Evolutionary conservation across 352 stramenopile species (phyloP), one percentile per base, ranked within the genome.

Genomic region (Phytophthora macrochlamydospora): DNA sequence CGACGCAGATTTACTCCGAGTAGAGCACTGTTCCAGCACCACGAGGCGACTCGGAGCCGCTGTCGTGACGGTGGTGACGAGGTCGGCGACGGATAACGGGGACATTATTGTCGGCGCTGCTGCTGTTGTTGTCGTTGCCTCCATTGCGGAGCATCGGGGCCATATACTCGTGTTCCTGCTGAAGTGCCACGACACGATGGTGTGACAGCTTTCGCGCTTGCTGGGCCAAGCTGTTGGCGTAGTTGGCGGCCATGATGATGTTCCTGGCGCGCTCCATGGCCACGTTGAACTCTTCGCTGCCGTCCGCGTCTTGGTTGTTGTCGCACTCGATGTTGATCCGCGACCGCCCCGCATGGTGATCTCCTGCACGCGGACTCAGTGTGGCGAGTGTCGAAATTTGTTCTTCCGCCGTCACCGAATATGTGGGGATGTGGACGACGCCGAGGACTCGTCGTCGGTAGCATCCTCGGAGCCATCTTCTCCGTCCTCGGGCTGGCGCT

Each of bases 171-270:
- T 93, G 62, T 42, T 91, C 85, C n/a, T 78, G 79, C 56, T 91
- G 85, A 29, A 93, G 58, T 2, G 81, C 83, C 31, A 85, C 51
- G 29, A 92, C 72, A 49, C 85, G 85, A 54, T 84, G 75, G 61
- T 90, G 80, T 42, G 83, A 90, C 2, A 90, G 67, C 61, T 85
- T 87, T 51, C 85, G 83, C 18, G 84, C 78, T 60, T 93, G 81
- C 65, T 94, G 78, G 2, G 85, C 87, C 44, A 95, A 67, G 24
- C 76, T 75, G 54, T 93, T 85, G 4, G 85, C 83, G 59, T 81
- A 83, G 48, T 87, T 77, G 6, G 87, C 75, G 13, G 74, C 72
- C 37, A 81, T 66, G 57, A 94, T 91, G 50, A 94, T 88, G 38
- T 79, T 76, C 30, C 83, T 76, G 5, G 81, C 76, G 11, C 62